Conservation (phyloP, 495 filamentous ascomycete species). For the Lophium mytilinum region DNA sequence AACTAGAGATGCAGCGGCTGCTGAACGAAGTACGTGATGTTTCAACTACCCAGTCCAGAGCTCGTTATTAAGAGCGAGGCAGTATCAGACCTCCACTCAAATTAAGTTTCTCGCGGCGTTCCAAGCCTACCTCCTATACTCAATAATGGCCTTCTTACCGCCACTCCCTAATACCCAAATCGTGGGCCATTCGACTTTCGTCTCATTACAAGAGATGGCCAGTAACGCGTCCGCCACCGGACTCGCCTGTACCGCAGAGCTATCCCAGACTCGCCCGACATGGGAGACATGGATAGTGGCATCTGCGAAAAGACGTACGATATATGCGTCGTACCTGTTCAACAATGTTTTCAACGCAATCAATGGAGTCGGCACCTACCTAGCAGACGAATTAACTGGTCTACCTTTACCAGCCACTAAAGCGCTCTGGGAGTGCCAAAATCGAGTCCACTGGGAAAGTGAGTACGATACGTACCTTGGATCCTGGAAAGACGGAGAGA, state of each 20-base stretch:
- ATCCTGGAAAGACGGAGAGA: conserved; percentile 32
- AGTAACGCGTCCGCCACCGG: conserved; percentile 33
- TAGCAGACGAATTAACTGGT: background rate
- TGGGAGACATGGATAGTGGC: conserved; percentile 46
- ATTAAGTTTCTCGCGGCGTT: conserved; percentile 38
- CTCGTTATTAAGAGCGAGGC: background rate
- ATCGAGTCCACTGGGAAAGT: conserved; percentile 35
- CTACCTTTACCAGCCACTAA: conserved; percentile 14
- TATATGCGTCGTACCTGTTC: conserved; percentile 45
- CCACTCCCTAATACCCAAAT: conserved; percentile 31
- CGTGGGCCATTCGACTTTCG: background rate
- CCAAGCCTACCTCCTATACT: conserved; percentile 44
- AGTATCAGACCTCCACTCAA: conserved; percentile 31
- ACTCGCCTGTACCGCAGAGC: conserved; percentile 38
- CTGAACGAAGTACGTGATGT: background rate
- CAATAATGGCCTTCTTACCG: conserved; percentile 38
- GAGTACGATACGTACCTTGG: conserved; percentile 38
- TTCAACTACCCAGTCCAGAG: background rate
- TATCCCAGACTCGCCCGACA: conserved; percentile 31
- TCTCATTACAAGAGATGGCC: conserved; percentile 30
- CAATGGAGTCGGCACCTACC: conserved; percentile 18
- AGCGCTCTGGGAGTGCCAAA: conserved; percentile 33
- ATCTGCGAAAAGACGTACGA: conserved; percentile 39
- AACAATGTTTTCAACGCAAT: conserved; percentile 38
- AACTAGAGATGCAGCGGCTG: background rate